A percentile compares a stretch with the other conserved stretches of the same genome.
These are phyloP conservation scores for Zygoascus meyerae DNA, from an alignment of 1,139 yeast genomes.

Conservation along the genomic window DNA sequence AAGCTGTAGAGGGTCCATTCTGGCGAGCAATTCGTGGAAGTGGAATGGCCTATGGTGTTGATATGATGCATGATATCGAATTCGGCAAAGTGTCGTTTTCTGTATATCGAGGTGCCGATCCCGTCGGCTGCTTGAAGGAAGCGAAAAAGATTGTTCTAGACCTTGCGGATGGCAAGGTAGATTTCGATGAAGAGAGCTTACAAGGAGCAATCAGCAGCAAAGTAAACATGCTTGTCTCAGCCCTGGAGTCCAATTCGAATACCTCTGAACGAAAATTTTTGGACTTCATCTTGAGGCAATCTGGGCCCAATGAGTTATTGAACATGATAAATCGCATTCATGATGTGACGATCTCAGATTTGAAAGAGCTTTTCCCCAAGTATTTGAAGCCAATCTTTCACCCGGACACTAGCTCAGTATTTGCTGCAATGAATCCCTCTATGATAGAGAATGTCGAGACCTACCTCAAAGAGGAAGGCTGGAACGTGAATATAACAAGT, in stretches of 20 bases:
- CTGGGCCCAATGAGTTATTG: slow-evolving; percentile 61
- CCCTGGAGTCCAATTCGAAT: slow-evolving; percentile 48
- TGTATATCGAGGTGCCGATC: slow-evolving; percentile 81
- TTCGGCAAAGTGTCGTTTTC: slow-evolving; percentile 60
- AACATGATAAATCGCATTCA: slow-evolving; percentile 29
- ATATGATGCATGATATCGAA: slow-evolving; percentile 53
- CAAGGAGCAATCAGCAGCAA: slow-evolving; percentile 72
- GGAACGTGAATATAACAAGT: slow-evolving; percentile 39
- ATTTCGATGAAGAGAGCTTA: slow-evolving; percentile 53
- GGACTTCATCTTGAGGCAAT: slow-evolving; percentile 58
- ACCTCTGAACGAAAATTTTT: slow-evolving; percentile 63
- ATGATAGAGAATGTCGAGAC: slow-evolving; percentile 45
- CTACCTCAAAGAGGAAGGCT: slow-evolving; percentile 53
- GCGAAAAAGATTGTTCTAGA: slow-evolving; percentile 64
- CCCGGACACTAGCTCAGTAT: slow-evolving; percentile 49
- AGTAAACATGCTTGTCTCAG: slow-evolving; percentile 63
- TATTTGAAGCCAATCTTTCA: slow-evolving; percentile 52
- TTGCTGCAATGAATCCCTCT: slow-evolving; percentile 68
- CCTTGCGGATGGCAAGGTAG: slow-evolving; percentile 47
- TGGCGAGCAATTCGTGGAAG: slow-evolving; percentile 97
- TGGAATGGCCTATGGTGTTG: slow-evolving; percentile 91
- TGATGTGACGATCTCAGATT: slow-evolving; percentile 50
- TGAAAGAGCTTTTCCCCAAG: slow-evolving; percentile 49
- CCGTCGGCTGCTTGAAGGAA: slow-evolving; percentile 60
- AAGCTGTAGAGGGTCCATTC: slow-evolving; percentile 92